Evolutionary conservation across 2,329 filamentous ascomycete species (phyloP).

Genomic region (Colletotrichum salicis): DNA sequence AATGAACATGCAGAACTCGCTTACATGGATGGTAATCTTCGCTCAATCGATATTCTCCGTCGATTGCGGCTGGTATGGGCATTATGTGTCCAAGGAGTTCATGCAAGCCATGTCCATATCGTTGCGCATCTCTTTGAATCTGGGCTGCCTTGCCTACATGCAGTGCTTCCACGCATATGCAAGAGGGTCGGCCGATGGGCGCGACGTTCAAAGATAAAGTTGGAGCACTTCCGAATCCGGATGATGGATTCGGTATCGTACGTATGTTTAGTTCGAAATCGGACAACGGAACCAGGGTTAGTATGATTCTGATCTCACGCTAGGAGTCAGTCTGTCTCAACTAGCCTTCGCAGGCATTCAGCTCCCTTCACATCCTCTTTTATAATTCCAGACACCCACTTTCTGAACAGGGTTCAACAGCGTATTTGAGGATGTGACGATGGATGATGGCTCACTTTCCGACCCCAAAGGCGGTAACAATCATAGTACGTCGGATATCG

Average conservation of each 20-base stretch:
- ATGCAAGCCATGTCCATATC: neutral
- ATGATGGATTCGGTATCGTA: slow-evolving; percentile 21
- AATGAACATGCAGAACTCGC: neutral
- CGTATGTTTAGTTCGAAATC: neutral
- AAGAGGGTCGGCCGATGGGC: neutral
- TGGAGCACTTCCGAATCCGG: slow-evolving; percentile 28
- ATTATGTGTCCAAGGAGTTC: neutral
- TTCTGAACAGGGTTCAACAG: too few species aligned
- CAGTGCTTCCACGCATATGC: slow-evolving; percentile 1
- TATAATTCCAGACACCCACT: slow-evolving; percentile 4
- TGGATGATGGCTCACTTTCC: slow-evolving; percentile 33
- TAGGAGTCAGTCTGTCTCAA: slow-evolving; percentile 22
- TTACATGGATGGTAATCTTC: neutral
- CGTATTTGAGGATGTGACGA: slow-evolving; percentile 13
- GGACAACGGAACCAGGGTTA: slow-evolving; percentile 12
- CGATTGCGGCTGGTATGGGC: neutral
- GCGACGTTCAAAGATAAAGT: neutral
- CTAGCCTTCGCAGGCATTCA: slow-evolving; percentile 10
- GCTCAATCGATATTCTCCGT: neutral
- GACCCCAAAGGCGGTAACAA: slow-evolving; percentile 33
- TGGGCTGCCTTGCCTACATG: neutral
- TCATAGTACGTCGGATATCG: slow-evolving; percentile 22
- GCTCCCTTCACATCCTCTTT: neutral
- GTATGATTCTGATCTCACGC: slow-evolving; percentile 8
- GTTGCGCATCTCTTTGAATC: neutral